These are phyloP conservation scores for Phaseolus lunatus DNA, from an alignment of 306 rosid genomes.

Conservation along the genomic window DNA sequence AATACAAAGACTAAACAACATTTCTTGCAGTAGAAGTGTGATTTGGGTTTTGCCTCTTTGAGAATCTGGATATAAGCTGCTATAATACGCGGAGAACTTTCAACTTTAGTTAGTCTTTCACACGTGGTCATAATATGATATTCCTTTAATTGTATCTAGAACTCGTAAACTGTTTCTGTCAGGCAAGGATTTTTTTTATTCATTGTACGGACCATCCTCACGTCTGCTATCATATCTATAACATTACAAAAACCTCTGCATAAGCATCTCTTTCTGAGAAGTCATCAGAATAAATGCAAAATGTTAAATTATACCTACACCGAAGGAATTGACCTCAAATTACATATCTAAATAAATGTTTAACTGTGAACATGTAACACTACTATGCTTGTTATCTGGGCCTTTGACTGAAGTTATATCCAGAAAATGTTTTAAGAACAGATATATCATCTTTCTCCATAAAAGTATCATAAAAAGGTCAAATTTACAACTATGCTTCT, in stretches of 20 bases:
- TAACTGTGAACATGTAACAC: background rate
- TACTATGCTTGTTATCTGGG: background rate
- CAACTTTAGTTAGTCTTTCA: background rate
- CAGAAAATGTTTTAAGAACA: slow-evolving; percentile 22
- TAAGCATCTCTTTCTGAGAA: background rate
- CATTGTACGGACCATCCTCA: background rate
- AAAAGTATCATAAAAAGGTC: background rate
- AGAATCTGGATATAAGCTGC: slow-evolving; percentile 9
- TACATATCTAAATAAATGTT: background rate
- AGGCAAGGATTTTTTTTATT: background rate
- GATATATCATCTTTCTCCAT: background rate
- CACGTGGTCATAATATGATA: background rate
- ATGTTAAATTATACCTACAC: background rate
- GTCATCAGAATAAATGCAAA: slow-evolving; percentile 18
- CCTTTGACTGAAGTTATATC: background rate
- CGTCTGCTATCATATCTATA: slow-evolving; percentile 5
- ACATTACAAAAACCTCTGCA: background rate
- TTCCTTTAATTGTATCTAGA: background rate
- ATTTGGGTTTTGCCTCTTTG: background rate
- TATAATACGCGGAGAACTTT: background rate
- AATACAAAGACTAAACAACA: background rate
- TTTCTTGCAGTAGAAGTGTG: slow-evolving; percentile 2
- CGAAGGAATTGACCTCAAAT: slow-evolving; percentile 6
- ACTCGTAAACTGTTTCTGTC: background rate
- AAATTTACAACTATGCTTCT: background rate